Evolutionary conservation across 768 basidiomycete species (phyloP), one percentile per base, ranked within the genome.

Genomic region (Termitomyces sp.): DNA sequence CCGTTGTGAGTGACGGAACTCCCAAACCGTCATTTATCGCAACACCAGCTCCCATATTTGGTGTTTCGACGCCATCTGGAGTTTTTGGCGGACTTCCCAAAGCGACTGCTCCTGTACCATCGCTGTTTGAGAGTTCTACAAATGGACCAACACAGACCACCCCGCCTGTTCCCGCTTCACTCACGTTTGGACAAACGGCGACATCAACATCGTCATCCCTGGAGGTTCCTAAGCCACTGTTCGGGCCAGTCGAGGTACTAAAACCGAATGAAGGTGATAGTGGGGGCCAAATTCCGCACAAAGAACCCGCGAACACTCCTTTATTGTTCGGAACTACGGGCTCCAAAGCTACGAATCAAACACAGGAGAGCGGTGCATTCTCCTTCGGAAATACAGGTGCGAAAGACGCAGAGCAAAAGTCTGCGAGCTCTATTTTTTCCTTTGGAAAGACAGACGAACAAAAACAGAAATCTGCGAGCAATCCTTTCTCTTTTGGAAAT

Each of bases 211-310:
- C 4, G 8, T 29, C 60, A 8, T 48, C 57, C 9, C 75, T 39
- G 12, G 51, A 52, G 7, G 5, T 78, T 4, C 66, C 77, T 0
- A 81, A 82, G 61, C 69, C 79, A 0, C 34, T 72, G 9, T 81
- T 64, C 29, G 57, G 60, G 33, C 29, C 57, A 49, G 58, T 56
- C 9, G 76, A 81, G 26, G 64, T 73, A 0, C 68, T 78, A 0
- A 81, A 82, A 62, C 70, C 80, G 2, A 29, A 72, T 7, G 81
- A 83, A 48, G 72, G 74, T 33, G 58, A 54, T 20, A 55, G 45
- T 18, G 58, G 47, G 24, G 31, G n/a, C 28, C 1, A 37, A 20
- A 22, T 13, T 4, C 18, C 33, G 8, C 50, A 46, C 15, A 50
- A 34, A 15, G 55, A 54, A 39, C 15, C 58, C n/a, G 26, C 46